Base-by-base conservation (phyloP, 768 basidiomycete species). In the Trametes sanguinea region DNA sequence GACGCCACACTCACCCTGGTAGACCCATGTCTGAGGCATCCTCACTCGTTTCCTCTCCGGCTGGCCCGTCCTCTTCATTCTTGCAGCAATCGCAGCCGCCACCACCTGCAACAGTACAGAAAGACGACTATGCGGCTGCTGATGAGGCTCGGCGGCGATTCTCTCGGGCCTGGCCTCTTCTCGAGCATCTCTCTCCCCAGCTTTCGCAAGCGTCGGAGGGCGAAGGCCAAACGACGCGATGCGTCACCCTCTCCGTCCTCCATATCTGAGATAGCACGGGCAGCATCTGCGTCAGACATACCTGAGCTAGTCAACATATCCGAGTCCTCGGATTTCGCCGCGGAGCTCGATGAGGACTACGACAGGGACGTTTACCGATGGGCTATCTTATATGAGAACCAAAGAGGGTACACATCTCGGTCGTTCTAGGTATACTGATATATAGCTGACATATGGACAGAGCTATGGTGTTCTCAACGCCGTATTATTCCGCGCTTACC, bases 321-420 rank as follows among this genome's bases (percentile, higher is more conserved):
- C 3, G 62, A 56, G 6, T 37, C 47, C 2, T 7, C 53, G 10
- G 43, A 8, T 14, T 13, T 33, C 35, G 42, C 47, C 10, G 47
- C 48, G 4, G 52, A 44, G 27, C 57, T 60, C 17, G 67, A 68
- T 39, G 67, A 69, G 40, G 62, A 68, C 45, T 62, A 61, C 17
- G 74, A 77, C 63, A 71, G 73, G 57, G 85, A 89, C 68, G 73
- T 80, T 11, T 93, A 88, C 70, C 81, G 82, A 72, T 94, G 91
- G 91, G 91, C 89, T 6, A 72, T 89, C 9, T 68, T 93, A 9
- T 91, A 90, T 63, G 91, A 94, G 75, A 92, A 93, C 69, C 91
- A 94, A 74, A 78, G 91, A 69, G 91, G 91, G 91, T 89, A 63
- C 48, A 30, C 35, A 79, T 77, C 8, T 44, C 22, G 39, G 51